These are phyloP conservation scores for Linderniella brevidens DNA, from an alignment of 257 asterid species.

Conservation along the genomic window DNA sequence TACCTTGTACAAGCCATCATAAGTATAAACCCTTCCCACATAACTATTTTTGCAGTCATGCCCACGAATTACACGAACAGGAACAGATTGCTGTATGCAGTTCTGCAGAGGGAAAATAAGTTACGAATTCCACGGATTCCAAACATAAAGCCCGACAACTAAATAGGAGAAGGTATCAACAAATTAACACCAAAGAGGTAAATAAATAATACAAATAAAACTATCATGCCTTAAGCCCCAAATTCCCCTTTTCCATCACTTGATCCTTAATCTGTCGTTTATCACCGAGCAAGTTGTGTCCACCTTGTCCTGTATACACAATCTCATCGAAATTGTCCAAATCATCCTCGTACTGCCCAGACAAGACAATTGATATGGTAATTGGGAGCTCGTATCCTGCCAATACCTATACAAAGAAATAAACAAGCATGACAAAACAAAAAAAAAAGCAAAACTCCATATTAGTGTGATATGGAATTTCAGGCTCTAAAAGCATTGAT, in stretches of 20 bases:
- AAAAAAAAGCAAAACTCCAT: not conserved
- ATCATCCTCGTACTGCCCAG: constrained; percentile 93
- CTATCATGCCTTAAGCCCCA: constrained; percentile 55
- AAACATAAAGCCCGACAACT: no score
- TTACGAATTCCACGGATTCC: not conserved
- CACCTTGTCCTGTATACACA: constrained; percentile 92
- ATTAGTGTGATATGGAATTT: not conserved
- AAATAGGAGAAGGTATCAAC: no score
- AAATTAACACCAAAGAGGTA: no score
- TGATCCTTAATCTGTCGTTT: constrained; percentile 63
- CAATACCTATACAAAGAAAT: constrained; percentile 22
- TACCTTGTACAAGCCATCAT: constrained; percentile 87
- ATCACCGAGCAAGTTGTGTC: constrained; percentile 59
- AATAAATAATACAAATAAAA: not conserved
- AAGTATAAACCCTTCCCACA: constrained; percentile 76
- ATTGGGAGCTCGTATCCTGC: constrained; percentile 32
- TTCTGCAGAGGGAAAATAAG: constrained; percentile 27
- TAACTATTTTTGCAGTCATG: constrained; percentile 60
- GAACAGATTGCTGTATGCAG: constrained; percentile 43
- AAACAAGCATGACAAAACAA: not conserved
- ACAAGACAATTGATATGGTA: constrained; percentile 56
- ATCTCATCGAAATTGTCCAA: constrained; percentile 61
- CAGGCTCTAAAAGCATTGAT: no score
- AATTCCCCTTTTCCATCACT: constrained; percentile 50
- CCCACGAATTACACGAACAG: constrained; percentile 78